phyloP scores from a whole-genome alignment of 75 land plant genomes.

The Azolla pinnata region DNA sequence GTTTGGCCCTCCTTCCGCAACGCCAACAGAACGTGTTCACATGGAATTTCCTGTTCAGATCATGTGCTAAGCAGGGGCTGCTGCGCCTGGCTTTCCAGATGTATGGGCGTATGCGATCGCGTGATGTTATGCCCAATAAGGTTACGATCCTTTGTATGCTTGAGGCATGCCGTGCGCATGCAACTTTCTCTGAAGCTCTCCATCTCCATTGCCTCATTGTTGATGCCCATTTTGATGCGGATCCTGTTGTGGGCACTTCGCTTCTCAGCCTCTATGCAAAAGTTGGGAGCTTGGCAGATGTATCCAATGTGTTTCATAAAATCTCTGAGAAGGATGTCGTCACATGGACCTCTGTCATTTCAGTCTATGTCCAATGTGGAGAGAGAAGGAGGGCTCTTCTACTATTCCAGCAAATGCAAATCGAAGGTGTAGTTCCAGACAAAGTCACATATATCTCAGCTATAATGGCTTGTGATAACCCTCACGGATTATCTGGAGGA shows the following conservation, averaged over 20 bases:
- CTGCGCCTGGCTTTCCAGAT: constrained; percentile 24
- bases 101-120: constrained; percentile 14
- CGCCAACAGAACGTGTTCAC: constrained; percentile 26
- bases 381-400: constrained; percentile 38
- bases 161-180: constrained; percentile 14
- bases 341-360: constrained; percentile 42
- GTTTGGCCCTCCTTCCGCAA: constrained; percentile 15
- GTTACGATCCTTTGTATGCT: constrained; percentile 28
- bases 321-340: constrained; percentile 32
- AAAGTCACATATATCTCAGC: constrained; percentile 5
- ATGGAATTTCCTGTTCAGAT: constrained; percentile 36
- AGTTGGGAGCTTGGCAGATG: constrained; percentile 18
- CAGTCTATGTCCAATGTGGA: constrained; percentile 64
- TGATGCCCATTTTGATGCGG: constrained; percentile 17
- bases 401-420: constrained; percentile 43
- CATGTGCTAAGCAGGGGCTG: constrained; percentile 24
- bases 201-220: constrained; percentile 29
- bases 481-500: not conserved
- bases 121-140: constrained; percentile 20
- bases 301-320: constrained; percentile 15
- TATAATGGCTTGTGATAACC: constrained; percentile 14
- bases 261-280: constrained; percentile 34
- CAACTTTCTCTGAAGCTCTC: constrained; percentile 11
- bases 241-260: constrained; percentile 32
- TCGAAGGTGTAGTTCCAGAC: constrained; percentile 15